Base-by-base conservation (phyloP, 306 rosid species). In the Medicago arabica region DNA sequence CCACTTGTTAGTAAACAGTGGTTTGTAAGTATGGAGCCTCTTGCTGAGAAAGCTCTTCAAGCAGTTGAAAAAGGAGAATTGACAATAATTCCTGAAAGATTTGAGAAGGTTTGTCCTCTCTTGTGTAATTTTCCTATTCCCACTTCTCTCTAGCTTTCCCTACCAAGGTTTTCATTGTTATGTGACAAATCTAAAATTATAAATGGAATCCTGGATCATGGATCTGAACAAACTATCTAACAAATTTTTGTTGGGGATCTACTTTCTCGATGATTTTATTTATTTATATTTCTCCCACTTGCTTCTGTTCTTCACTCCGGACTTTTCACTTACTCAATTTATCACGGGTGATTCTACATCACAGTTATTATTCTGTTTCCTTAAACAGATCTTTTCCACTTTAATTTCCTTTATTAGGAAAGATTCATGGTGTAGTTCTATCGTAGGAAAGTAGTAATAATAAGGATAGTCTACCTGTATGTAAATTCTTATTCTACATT, bases 1-100 rank as follows among this genome's bases (percentile, higher is more conserved):
- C 98, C 98, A 28, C 91, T 94, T 38, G 91, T 94, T 63, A 94
- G 98, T 84, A 94, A 90, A 84, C 98, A 94, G 83, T 94, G 98
- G 98, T 94, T 94, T 88, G 96, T 94, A 67, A 91, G 83, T 59
- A 94, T 91, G 98, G 98, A 91, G 85, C 92, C 97, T 67, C 88
- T 94, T 78, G 98, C 98, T 21, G 91, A 88, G 78, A 94, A 87
- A 82, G 97, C 97, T 46, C 93, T 91, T 78, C 86, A 82, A 80
- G 96, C 91, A 25, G 93, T 91, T 78, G 89, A 90, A 83, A 86
- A 84, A 40, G 91, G 96, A 86, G 96, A 91, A 40, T 61, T 94
- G 74, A 94, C 87, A 72, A 90, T 94, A 75, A 79, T 94, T 60
- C 98, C 98, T 0, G 98, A 94, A 79, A 89, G 98, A 85, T 94